These are phyloP conservation scores for Laburnicola sp. DNA, from an alignment of 2,329 filamentous ascomycete species.

Conservation along the genomic window DNA sequence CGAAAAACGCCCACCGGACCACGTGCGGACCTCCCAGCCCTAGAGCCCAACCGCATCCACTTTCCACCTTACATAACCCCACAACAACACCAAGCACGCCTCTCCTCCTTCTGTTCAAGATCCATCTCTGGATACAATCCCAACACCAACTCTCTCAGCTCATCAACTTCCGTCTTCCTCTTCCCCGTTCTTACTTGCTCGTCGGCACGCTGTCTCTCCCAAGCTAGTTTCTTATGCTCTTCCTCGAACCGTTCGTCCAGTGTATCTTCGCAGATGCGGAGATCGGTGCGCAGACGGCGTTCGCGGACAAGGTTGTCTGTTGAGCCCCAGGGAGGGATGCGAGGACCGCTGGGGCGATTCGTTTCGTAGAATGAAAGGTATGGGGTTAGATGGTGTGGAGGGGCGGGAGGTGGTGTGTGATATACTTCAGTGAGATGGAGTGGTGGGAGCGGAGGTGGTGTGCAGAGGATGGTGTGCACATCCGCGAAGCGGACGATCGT, in stretches of 20 bases:
- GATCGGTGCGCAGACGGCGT: neutral
- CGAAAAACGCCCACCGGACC: no score
- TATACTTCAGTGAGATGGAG: neutral
- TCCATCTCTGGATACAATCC: constrained; percentile 10
- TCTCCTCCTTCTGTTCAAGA: neutral
- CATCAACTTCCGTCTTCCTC: constrained; percentile 5
- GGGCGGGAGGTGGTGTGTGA: neutral
- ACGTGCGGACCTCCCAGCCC: no score
- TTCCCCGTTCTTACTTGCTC: neutral
- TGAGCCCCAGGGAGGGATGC: constrained; percentile 8
- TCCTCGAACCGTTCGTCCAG: neutral
- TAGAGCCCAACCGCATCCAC: no score
- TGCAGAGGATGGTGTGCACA: neutral
- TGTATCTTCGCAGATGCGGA: neutral
- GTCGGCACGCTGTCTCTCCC: neutral
- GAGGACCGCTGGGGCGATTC: neutral
- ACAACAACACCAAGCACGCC: neutral
- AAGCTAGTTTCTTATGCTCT: neutral
- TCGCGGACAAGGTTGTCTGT: constrained; percentile 1
- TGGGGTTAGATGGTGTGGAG: neutral
- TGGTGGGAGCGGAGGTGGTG: neutral
- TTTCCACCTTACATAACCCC: constrained; percentile 1
- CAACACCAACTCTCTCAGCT: constrained; percentile 6
- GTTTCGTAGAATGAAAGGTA: neutral
- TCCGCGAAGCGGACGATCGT: constrained; percentile 1